Conservation (phyloP, 345 rosid species). For the Brassica rapa region DNA sequence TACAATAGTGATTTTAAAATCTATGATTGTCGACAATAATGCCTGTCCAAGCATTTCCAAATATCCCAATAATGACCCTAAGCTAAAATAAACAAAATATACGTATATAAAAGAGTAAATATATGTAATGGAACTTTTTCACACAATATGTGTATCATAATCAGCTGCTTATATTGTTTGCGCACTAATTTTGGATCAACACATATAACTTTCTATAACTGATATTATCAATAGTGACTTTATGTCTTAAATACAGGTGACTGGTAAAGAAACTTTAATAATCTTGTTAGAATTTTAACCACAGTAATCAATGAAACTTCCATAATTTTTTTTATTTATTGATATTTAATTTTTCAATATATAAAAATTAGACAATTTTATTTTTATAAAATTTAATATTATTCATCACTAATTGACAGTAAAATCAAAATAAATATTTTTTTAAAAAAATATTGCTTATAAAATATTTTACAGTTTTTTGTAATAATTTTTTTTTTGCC, state of each 20-base stretch:
- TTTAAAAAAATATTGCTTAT: too few relatives aligned
- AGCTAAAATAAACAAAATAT: neutral
- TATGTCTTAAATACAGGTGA: neutral
- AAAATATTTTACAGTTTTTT: too few relatives aligned
- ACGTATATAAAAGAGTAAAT: too few relatives aligned
- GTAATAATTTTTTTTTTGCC: neutral
- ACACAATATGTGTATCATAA: neutral
- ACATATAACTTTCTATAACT: neutral
- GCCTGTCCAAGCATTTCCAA: neutral
- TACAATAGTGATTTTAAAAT: too few relatives aligned
- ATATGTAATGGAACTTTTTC: neutral
- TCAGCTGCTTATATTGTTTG: neutral
- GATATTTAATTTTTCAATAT: too few relatives aligned
- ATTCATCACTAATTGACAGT: too few relatives aligned
- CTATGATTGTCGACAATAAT: neutral
- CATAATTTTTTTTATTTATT: too few relatives aligned
- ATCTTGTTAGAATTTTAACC: neutral
- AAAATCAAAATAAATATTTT: too few relatives aligned
- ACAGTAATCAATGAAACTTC: neutral
- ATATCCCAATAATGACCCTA: neutral
- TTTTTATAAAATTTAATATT: too few relatives aligned
- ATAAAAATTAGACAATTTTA: too few relatives aligned
- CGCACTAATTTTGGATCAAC: neutral
- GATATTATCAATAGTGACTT: neutral
- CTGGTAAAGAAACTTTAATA: neutral